Evolutionary conservation across 352 stramenopile species (phyloP), one percentile per base, ranked within the genome.

Genomic region (Pilasporangium apinafurcum): DNA sequence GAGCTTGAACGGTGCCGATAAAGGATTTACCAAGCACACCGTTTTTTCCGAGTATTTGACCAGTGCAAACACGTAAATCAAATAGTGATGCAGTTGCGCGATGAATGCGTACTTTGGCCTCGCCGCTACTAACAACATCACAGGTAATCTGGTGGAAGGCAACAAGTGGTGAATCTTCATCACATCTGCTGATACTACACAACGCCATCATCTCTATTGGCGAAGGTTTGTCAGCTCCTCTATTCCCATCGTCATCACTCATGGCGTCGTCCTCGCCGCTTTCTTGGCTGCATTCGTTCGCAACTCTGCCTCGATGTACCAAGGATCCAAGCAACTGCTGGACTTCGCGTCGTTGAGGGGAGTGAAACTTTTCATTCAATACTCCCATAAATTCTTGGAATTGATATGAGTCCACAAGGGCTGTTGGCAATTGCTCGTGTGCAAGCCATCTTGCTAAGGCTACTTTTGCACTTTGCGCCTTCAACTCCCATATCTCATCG

Each of bases 21-120:
- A 82, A 71, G 4, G 46, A 44, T 21, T 44, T 56, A 3, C 68
- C 68, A 8, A 82, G 54, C 7, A 78, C 55, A 10, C 68, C 68
- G 26, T 62, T 63, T 18, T 56, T 73, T 12, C 68, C 65, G 3
- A 51, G 24, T 0, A 68, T 26, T 37, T 55, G 53, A 0, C 60
- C 68, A 25, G 47, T 51, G 39, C 62, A 76, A 9, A 44, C 59
- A 9, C 54, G 52, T 8, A 48, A 56, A 34, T 82, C 68, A 5
- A 56, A 49, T 2, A 61, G 39, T 13, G 68, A 69, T 12, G 59
- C 68, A 7, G 59, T 31, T 13, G 62, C 62, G 21, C 56, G 35
- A 17, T 68, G 30, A 1, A 82, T 53, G 13, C 51, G 62, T n/a
- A 82, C 54, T 37, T 61, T 62, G 8, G 44, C 57, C 40, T 62